Conservation (phyloP, 352 stramenopile genomes). For the Detonula confervacea region DNA sequence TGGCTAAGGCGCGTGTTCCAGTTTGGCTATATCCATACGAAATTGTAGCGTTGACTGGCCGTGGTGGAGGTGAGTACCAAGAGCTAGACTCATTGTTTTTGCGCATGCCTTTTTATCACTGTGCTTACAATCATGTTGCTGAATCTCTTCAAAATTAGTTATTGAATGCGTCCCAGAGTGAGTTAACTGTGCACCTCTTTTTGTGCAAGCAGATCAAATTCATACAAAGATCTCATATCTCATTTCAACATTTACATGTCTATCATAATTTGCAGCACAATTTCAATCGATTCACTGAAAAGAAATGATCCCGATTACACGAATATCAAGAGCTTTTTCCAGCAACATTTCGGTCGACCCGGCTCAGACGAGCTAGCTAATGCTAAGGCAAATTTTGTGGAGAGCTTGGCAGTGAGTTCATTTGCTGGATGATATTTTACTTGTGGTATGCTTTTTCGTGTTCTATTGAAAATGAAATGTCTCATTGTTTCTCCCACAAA, state of each 20-base stretch:
- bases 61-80: conserved; percentile 83
- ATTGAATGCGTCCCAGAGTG: conserved; percentile 95
- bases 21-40: conserved; percentile 97
- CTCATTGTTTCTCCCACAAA: conserved; percentile 2
- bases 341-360: conserved; percentile 88
- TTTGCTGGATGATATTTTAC: no score
- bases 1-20: conserved; percentile 90
- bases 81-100: neutral
- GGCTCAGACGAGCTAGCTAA: conserved; percentile 82
- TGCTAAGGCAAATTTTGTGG: conserved; percentile 92
- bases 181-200: neutral
- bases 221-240: neutral
- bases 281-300: conserved; percentile 97
- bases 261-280: conserved; percentile 86
- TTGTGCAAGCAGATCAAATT: neutral
- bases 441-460: conserved; percentile 87
- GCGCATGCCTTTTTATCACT: neutral
- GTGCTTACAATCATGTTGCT: neutral
- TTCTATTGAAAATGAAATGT: conserved; percentile 4
- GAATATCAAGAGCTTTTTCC: conserved; percentile 94
- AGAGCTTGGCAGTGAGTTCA: conserved; percentile 93
- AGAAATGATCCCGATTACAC: conserved; percentile 92
- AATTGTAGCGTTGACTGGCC: conserved; percentile 94
- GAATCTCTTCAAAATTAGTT: conserved; percentile 62
- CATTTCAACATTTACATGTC: no score